Evolutionary conservation across 768 basidiomycete genomes (phyloP), one percentile per base, ranked within the genome.

Genomic region (Lentinula boryana): DNA sequence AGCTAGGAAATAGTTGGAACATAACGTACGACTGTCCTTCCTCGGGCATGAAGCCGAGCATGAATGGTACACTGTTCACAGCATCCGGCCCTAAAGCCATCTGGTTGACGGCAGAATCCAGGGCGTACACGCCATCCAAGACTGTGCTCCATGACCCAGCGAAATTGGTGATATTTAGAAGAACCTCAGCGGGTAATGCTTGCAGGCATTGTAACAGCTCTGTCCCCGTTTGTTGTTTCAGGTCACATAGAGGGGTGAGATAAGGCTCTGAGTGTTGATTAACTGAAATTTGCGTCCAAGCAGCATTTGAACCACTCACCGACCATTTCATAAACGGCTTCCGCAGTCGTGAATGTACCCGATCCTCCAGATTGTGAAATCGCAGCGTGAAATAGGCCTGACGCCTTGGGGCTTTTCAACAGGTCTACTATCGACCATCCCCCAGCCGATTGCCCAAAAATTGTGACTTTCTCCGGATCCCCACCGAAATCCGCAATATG

Each of bases 361-460:
- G 58, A 60, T 9, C 58, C 58, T 33, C 69, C 69, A 49, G 64
- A 65, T 16, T 56, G 64, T 8, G 69, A 61, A 38, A 75, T 71
- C 16, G 75, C 72, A 5, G 67, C 68, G 4, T 66, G 63, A 58
- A 74, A 76, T 21, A 69, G 65, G 6, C 71, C 71, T 21, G 64
- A 67, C 2, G 72, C 70, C 33, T 67, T 63, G 9, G 69, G 65
- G 5, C 71, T 69, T 16, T 58, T 67, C 7, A 74, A 56, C 2
- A 72, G 63, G 27, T 69, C 67, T 4, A 71, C 64, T 0, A 77
- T 73, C 0, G 74, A 70, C 21, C 67, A 73, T 27, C 76, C 80
- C 35, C 80, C 79, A 18, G 78, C 78, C n/a, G 75, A 76, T 65
- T 82, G 77, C 0, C 80, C 80, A 36, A 74, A 72, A 46, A 81